A percentile compares a stretch with the other conserved stretches of the same genome.
phyloP scores from a whole-genome alignment of 2,329 filamentous ascomycete genomes.

The Fusarium camptoceras region DNA sequence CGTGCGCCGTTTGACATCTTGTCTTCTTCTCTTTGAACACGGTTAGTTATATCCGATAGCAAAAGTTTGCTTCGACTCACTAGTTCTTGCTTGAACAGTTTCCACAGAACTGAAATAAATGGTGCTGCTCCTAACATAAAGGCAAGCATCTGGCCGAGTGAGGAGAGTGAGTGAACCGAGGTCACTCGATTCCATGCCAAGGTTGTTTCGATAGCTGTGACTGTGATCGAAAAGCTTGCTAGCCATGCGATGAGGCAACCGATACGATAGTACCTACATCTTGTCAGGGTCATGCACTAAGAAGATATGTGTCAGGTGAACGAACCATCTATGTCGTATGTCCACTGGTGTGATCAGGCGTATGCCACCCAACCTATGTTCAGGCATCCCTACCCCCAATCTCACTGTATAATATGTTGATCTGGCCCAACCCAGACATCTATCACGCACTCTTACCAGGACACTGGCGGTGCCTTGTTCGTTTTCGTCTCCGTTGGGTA shows the following conservation, averaged over 20 bases:
- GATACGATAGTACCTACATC: too few species aligned
- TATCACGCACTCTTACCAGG: fast-evolving
- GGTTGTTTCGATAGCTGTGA: background rate
- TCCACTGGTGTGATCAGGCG: background rate
- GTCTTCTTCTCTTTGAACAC: too few species aligned
- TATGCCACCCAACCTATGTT: background rate
- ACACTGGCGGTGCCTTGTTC: fast-evolving
- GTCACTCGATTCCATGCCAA: background rate
- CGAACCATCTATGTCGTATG: fast-evolving
- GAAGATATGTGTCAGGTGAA: too few species aligned
- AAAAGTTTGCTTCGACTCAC: fast-evolving
- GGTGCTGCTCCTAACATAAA: fast-evolving
- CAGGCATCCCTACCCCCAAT: fast-evolving
- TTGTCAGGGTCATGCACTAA: too few species aligned
- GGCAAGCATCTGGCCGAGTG: fast-evolving
- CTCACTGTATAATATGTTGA: fast-evolving
- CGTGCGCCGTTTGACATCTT: background rate
- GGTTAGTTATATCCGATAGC: fast-evolving
- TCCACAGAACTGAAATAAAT: background rate
- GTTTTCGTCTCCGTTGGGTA: too few species aligned
- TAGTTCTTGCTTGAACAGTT: fast-evolving
- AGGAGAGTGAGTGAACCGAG: background rate
- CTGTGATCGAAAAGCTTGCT: background rate
- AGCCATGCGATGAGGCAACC: fast-evolving
- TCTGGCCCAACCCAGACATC: fast-evolving